phyloP scores from a whole-genome alignment of 257 asterid genomes.

The Solanum ossicruentum region DNA sequence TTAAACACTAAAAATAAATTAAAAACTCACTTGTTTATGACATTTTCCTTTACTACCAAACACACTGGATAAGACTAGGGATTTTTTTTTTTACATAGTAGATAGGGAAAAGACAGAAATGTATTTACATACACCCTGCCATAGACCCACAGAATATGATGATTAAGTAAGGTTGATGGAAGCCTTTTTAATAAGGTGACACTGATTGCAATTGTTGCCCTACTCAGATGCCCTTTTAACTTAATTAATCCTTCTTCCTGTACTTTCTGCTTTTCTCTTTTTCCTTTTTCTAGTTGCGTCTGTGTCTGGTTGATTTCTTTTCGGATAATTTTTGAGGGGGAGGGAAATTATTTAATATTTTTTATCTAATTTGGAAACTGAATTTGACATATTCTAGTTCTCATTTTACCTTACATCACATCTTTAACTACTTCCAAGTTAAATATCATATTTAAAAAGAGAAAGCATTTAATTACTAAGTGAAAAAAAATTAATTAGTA shows the following conservation, averaged over 20 bases:
- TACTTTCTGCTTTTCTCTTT: neutral
- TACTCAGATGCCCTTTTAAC: neutral
- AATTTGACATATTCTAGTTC: neutral
- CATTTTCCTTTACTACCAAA: too few relatives aligned
- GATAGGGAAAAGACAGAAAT: neutral
- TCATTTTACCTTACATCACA: neutral
- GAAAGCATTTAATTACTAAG: neutral
- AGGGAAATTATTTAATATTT: too few relatives aligned
- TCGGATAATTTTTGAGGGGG: neutral
- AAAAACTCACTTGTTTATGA: too few relatives aligned
- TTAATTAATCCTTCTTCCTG: neutral
- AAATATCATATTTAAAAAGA: neutral
- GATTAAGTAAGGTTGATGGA: neutral
- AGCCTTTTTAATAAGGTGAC: neutral
- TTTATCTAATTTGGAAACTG: neutral
- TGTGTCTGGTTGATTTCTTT: neutral
- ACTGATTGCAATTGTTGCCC: neutral
- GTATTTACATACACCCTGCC: neutral
- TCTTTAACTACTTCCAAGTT: neutral
- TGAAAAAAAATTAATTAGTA: neutral
- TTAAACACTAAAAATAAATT: too few relatives aligned
- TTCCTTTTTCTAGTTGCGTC: neutral
- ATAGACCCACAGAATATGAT: neutral
- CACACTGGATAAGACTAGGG: neutral
- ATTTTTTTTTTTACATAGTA: neutral